Evolutionary conservation across 2,329 filamentous ascomycete species (phyloP), one percentile per base, ranked within the genome.

Genomic region (Fusarium stilboides): DNA sequence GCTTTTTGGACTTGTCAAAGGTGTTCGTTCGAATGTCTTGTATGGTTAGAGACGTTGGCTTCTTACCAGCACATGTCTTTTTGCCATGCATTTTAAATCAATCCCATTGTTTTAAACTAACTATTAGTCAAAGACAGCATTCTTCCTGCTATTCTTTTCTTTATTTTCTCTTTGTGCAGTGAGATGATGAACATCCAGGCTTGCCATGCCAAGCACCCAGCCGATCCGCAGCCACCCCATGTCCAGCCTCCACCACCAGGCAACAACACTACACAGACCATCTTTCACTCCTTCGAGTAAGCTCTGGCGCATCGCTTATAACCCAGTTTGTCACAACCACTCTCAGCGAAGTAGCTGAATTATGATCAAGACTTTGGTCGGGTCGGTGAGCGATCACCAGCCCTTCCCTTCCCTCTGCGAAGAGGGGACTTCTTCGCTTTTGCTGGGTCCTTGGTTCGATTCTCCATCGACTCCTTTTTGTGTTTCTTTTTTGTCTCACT

Each of bases 361-460:
- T 42, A 34, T 20, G 4, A 33, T n/a, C 8, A 3, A 3, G 12
- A 31, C 12, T 52, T 59, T 68, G 53, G 59, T 46, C 2, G 43
- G 33, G 40, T 28, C 10, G 56, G 63, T 42, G 24, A 24, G 33
- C 6, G 26, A 10, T 17, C 28, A 22, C 6, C 12, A 26, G 28
- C 39, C 22, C 47, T 15, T 9, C 34, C 15, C 22, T 20, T 42
- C 19, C 22, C 45, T 46, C 47, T 36, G 9, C 17, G 34, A 5
- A 24, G 39, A 34, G 55, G 31, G 24, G 43, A n/a, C 20, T 15
- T 39, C 64, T 67, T 67, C 64, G 64, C 51, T 67, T 66, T 67
- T 67, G 62, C 28, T 3, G 20, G 8, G 1, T 31, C 14, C 0
- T n/a, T 7, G 9, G 42, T 62, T 64, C 40, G 45, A 52, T 39